Conservation (phyloP, 2,329 filamentous ascomycete species). For the Raffaelea albimanens region DNA sequence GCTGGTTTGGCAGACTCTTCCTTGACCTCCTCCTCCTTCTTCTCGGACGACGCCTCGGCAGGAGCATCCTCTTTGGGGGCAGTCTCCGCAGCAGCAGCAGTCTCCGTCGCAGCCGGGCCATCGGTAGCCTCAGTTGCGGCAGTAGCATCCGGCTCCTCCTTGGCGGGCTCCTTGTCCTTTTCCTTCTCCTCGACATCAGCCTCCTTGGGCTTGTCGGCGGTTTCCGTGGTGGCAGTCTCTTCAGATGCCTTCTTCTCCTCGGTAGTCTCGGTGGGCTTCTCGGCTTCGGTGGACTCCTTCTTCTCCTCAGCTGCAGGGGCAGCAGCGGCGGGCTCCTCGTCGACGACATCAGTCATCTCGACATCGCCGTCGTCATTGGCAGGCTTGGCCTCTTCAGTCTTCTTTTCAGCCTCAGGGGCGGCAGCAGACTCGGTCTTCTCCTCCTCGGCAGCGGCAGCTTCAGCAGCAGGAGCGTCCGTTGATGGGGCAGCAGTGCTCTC, state of each 20-base stretch:
- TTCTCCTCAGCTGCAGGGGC: conserved; percentile 10
- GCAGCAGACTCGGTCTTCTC: conserved; percentile 1
- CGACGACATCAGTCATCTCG: conserved; percentile 27
- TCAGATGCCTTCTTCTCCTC: conserved; percentile 4
- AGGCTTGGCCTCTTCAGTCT: not conserved
- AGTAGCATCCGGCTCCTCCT: not conserved
- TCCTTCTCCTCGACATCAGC: not conserved
- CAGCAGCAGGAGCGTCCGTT: not conserved
- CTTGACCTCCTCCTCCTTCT: not conserved
- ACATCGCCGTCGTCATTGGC: conserved; percentile 34
- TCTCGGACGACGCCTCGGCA: not conserved
- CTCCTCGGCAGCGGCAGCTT: conserved; percentile 5
- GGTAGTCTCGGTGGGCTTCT: conserved; percentile 3
- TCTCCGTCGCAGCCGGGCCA: not conserved
- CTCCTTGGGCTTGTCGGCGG: not conserved
- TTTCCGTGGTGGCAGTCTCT: conserved; percentile 1
- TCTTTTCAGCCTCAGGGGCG: conserved; percentile 1
- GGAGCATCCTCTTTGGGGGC: not conserved
- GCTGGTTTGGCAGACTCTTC: conserved; percentile 1
- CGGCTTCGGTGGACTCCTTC: conserved; percentile 11
- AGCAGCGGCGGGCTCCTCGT: not conserved
- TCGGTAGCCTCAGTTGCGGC: not conserved
- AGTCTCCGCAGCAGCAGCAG: not conserved
- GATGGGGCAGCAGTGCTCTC: not conserved
- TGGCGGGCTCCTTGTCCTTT: too few species aligned